A percentile compares a stretch with the other conserved stretches of the same genome.
phyloP scores from a whole-genome alignment of 2,329 filamentous ascomycete species.

The Calonectria pseudoreteaudii region DNA sequence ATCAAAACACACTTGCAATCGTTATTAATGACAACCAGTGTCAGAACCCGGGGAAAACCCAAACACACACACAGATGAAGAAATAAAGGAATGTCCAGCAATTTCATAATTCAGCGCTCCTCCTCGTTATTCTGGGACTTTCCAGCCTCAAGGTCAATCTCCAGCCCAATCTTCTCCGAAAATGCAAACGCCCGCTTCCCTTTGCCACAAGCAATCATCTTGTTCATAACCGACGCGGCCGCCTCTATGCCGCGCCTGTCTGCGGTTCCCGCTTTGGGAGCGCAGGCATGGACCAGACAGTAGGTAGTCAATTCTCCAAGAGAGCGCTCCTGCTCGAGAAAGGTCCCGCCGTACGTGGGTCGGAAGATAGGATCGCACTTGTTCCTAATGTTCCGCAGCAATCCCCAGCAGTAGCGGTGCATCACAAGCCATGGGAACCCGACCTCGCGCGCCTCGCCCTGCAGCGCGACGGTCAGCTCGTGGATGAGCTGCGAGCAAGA shows the following conservation, averaged over 20 bases:
- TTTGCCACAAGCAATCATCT: background rate
- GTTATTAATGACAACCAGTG: background rate
- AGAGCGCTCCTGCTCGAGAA: background rate
- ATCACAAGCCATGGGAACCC: background rate
- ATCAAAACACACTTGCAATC: background rate
- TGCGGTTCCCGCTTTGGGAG: background rate
- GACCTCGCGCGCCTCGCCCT: background rate
- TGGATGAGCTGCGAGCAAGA: background rate
- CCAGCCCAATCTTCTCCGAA: background rate
- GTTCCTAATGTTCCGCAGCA: background rate
- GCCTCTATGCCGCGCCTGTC: background rate
- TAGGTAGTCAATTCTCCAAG: background rate
- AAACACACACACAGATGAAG: background rate
- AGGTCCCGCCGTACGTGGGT: background rate
- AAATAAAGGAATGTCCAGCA: background rate
- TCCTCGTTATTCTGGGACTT: background rate
- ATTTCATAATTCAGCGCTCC: background rate
- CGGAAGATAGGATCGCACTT: background rate
- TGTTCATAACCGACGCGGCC: background rate
- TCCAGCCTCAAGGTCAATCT: background rate
- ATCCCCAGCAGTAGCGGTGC: background rate
- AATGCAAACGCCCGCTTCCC: background rate
- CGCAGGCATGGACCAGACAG: background rate
- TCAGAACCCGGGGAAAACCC: background rate
- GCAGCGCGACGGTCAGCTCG: background rate